Evolutionary conservation across 163 green algal species (phyloP), one percentile per base, ranked within the genome.

Genomic region (Chlamydomonas reinhardtii): DNA sequence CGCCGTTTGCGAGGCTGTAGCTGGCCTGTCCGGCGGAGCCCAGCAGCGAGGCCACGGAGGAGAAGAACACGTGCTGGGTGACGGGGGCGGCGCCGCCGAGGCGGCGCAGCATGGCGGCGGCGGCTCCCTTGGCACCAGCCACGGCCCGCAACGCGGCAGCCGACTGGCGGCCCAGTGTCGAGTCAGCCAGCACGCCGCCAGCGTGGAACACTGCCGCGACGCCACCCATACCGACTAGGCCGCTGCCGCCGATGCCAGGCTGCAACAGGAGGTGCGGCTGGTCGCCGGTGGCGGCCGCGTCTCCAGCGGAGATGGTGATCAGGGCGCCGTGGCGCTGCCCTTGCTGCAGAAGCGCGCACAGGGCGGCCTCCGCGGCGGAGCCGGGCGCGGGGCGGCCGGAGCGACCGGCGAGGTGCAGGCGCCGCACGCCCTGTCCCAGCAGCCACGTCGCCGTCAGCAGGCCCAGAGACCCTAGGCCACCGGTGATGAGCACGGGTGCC

Each of bases 1-100:
- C 86, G 11, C 91, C 93, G 80, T 99, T 99, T 64, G 97, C 97
- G 20, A 91, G 92, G 61, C 89, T 92, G 86, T 99, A 99, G 90
- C 95, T 97, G 86, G 94, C 91, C 87, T 99, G 97, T 31, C 96
- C 97, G 5, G 92, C 94, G 32, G 89, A 91, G 20, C 97, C 96
- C 59, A 98, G 91, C 70, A 95, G 87, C 56, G 91, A 91, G 20
- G 90, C 86, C 17, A 93, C 86, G 64, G 81, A 90, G 74, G 87
- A 91, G 83, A 91, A 83, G 29, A 93, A 62, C 4, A 90, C 70
- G 56, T 93, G 90, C 11, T 48, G 77, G 8, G 69, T 48, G 24
- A 68, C 43, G 15, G 89, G 89, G 22, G 64, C 0, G 20, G 72
- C 73, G 64, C 82, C 27, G 71, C 79, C 75, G 31, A 88, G 72